phyloP scores from a whole-genome alignment of 2,329 filamentous ascomycete genomes.

The Immersiporthe knoxdaviesiana region DNA sequence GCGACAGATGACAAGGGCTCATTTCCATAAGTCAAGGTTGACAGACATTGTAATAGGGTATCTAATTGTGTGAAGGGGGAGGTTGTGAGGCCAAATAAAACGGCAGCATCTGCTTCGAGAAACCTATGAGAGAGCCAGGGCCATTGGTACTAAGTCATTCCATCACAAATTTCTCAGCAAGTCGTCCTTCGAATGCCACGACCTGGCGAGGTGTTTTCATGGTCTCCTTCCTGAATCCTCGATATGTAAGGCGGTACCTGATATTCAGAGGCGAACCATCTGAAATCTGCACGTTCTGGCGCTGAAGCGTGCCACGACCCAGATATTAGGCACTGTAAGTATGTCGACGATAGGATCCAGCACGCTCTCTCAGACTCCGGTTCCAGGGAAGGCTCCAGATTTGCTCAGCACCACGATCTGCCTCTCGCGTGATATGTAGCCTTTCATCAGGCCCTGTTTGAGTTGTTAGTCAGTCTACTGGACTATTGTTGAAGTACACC shows the following conservation, averaged over 20 bases:
- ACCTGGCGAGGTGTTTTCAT: background rate
- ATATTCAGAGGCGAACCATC: too few species aligned
- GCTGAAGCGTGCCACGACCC: background rate
- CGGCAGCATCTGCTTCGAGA: background rate
- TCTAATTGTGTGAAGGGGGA: background rate
- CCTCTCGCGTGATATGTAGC: constrained; percentile 91
- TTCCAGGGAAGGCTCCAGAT: constrained; percentile 89
- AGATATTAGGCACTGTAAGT: too few species aligned
- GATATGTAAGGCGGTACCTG: background rate
- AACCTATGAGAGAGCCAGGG: background rate
- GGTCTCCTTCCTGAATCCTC: background rate
- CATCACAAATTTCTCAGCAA: too few species aligned
- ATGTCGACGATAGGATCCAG: too few species aligned
- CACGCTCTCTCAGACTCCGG: constrained; percentile 59
- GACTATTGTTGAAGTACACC: too few species aligned
- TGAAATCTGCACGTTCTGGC: background rate
- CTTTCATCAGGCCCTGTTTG: constrained; percentile 86
- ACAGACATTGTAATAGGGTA: background rate
- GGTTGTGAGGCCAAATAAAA: background rate
- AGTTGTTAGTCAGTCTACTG: constrained; percentile 34
- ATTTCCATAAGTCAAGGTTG: background rate
- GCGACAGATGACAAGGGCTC: background rate
- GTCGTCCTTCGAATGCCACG: background rate
- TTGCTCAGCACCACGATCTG: constrained; percentile 93
- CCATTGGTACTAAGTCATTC: background rate